Conservation (phyloP, 2,329 filamentous ascomycete species). For the Fusarium nematophilum region DNA sequence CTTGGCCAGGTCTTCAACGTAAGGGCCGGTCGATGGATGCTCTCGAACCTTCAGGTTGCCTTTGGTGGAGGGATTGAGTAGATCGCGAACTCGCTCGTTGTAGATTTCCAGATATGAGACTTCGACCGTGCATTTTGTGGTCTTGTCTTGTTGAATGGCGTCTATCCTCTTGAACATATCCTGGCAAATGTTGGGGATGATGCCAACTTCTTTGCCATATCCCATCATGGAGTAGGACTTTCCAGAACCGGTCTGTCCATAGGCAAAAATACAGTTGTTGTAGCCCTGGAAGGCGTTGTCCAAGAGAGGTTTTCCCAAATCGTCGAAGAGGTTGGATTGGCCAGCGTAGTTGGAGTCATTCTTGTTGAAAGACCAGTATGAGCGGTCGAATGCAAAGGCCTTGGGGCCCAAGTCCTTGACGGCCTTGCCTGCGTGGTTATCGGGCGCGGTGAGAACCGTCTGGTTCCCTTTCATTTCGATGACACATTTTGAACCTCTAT, state of each 20-base stretch:
- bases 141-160: conserved; percentile 76
- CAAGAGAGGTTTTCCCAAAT: conserved; percentile 88
- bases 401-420: conserved; percentile 80
- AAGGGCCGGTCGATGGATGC: conserved; percentile 96
- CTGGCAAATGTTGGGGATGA: conserved; percentile 96
- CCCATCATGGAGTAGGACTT: conserved; percentile 99
- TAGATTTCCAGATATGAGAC: conserved; percentile 99
- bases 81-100: conserved; percentile 95
- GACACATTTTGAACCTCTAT: conserved; percentile 93
- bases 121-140: conserved; percentile 90
- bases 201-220: conserved; percentile 93
- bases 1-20: conserved; percentile 97
- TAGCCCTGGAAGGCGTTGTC: conserved; percentile 99
- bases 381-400: conserved; percentile 94
- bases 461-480: conserved; percentile 96
- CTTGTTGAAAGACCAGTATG: conserved; percentile 97
- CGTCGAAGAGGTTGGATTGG: conserved; percentile 88
- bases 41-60: conserved; percentile 97
- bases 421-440: conserved; percentile 71
- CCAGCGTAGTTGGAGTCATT: conserved; percentile 85
- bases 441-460: conserved; percentile 83
- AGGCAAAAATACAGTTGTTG: conserved; percentile 99
- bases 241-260: conserved; percentile 97
- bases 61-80: conserved; percentile 95
- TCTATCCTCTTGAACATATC: conserved; percentile 95